Conservation (phyloP, 768 basidiomycete species). For the Agrocybe pediades region DNA sequence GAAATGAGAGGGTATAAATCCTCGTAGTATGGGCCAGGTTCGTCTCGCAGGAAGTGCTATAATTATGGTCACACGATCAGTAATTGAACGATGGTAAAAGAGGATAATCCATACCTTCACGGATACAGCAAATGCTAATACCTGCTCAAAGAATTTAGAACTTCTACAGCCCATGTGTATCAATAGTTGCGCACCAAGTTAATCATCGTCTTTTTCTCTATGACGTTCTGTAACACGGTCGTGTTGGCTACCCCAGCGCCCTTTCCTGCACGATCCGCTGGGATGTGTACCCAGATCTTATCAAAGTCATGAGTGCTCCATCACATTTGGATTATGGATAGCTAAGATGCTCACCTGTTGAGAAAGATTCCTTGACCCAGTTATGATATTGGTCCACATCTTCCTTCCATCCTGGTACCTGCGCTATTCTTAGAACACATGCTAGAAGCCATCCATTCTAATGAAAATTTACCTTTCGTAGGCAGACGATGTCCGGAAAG, state of each 20-base stretch:
- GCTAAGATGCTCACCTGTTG: conserved; percentile 42
- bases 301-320: too few relatives aligned
- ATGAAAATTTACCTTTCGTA: conserved; percentile 54
- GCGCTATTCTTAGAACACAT: background rate
- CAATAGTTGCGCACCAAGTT: conserved; percentile 49
- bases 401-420: conserved; percentile 73
- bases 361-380: conserved; percentile 37
- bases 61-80: background rate
- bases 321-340: background rate
- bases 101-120: conserved; percentile 50
- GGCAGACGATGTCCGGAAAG: conserved; percentile 73
- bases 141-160: conserved; percentile 30
- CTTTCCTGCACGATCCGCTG: conserved; percentile 42
- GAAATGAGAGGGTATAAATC: conserved; percentile 75
- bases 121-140: conserved; percentile 68
- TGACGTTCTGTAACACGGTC: conserved; percentile 46
- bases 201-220: conserved; percentile 79
- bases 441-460: background rate
- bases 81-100: background rate
- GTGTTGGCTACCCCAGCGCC: conserved; percentile 20
- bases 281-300: too few relatives aligned
- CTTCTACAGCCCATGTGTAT: background rate
- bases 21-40: conserved; percentile 71
- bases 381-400: conserved; percentile 65
- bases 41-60: conserved; percentile 69